phyloP scores from a whole-genome alignment of 1,284 basidiomycete species.

The Fomes fomentarius region DNA sequence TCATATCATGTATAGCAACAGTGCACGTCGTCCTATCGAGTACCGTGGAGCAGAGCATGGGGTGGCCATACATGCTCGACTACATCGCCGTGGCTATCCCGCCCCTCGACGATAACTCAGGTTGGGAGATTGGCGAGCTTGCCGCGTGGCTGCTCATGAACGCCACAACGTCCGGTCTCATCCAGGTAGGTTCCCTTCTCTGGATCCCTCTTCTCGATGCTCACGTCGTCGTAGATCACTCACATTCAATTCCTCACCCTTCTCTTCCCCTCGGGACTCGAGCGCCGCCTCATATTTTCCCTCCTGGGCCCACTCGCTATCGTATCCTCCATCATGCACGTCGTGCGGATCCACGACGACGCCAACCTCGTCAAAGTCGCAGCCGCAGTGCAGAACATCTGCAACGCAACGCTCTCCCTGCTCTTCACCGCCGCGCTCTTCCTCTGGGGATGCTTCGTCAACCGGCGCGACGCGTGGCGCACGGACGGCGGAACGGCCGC shows the following conservation, averaged over 20 bases:
- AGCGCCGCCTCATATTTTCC: constrained; percentile 86
- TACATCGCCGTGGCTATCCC: constrained; percentile 89
- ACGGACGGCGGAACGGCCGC: constrained; percentile 94
- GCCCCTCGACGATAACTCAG: constrained; percentile 42
- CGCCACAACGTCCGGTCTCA: constrained; percentile 81
- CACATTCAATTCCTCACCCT: constrained; percentile 98
- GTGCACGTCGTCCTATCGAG: constrained; percentile 74
- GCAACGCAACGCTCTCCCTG: constrained; percentile 93
- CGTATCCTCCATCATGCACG: constrained; percentile 83
- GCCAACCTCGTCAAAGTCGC: constrained; percentile 60
- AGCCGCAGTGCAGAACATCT: constrained; percentile 88
- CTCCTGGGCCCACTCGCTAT: constrained; percentile 91
- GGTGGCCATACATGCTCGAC: constrained; percentile 95
- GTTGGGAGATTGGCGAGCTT: constrained; percentile 72
- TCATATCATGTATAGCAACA: constrained; percentile 79
- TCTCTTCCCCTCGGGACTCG: constrained; percentile 92
- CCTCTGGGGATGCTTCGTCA: constrained; percentile 93
- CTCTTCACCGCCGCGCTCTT: constrained; percentile 90
- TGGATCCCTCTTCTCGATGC: neutral
- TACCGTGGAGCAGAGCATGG: constrained; percentile 63
- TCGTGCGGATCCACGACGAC: constrained; percentile 68
- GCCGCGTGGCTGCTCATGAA: constrained; percentile 90
- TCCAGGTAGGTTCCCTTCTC: constrained; percentile 62
- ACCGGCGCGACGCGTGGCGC: constrained; percentile 91
- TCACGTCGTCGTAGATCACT: constrained; percentile 65